Percentiles rank a stretch among this genome's conserved stretches.
These are phyloP conservation scores for Fusarium pseudograminearum DNA, from an alignment of 2,329 filamentous ascomycete genomes.

Conservation along the genomic window DNA sequence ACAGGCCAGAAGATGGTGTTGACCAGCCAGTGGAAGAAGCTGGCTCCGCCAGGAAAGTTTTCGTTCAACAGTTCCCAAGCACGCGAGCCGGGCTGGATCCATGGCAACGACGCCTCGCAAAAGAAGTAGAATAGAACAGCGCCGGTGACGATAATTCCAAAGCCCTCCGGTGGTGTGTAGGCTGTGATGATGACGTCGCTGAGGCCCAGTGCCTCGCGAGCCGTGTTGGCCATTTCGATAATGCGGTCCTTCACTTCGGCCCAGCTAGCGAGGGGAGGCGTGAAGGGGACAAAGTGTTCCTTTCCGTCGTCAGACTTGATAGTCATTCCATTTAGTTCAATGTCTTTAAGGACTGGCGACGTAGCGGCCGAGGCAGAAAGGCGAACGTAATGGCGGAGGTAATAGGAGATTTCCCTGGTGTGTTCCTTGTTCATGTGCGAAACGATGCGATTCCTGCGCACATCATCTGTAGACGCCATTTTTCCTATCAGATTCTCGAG, in stretches of 20 bases:
- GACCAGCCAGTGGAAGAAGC: constrained; percentile 69
- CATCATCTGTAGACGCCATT: constrained; percentile 49
- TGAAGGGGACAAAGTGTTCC: constrained; percentile 69
- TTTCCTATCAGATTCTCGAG: not conserved
- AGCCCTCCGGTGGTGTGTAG: constrained; percentile 57
- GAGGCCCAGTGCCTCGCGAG: constrained; percentile 70
- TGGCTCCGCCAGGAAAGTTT: constrained; percentile 68
- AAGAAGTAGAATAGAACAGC: constrained; percentile 67
- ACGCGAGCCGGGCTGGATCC: constrained; percentile 64
- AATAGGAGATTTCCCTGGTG: constrained; percentile 77
- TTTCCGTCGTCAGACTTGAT: constrained; percentile 62
- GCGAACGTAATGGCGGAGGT: constrained; percentile 78
- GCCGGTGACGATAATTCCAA: constrained; percentile 66
- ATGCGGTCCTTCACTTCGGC: constrained; percentile 76
- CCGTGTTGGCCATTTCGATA: constrained; percentile 74
- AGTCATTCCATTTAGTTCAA: constrained; percentile 74
- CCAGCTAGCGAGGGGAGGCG: constrained; percentile 76
- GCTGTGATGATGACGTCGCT: constrained; percentile 58
- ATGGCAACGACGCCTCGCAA: constrained; percentile 60
- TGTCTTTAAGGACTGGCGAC: constrained; percentile 71
- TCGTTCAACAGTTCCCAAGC: constrained; percentile 63
- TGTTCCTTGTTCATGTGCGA: constrained; percentile 92
- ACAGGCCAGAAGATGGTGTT: constrained; percentile 69
- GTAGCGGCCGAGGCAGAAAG: constrained; percentile 68
- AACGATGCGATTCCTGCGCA: constrained; percentile 61